Percentiles rank a stretch among this genome's conserved stretches.
Conservation (phyloP, 1,284 basidiomycete genomes). For the Gymnopus androsaceus region DNA sequence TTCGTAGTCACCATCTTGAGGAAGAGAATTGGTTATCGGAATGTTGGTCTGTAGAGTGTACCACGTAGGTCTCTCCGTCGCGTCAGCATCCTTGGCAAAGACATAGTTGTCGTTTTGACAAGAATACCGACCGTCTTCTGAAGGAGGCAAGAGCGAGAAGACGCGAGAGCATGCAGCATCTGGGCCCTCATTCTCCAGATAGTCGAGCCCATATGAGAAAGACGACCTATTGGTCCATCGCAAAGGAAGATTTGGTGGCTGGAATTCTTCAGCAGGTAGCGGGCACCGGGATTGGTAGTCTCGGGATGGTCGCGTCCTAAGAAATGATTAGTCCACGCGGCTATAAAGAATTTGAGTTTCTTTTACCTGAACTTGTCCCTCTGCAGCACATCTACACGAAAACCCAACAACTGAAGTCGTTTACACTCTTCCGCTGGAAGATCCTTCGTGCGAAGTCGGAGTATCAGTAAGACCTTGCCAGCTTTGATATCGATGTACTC, state of each 20-base stretch:
- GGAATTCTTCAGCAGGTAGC: slow-evolving; percentile 47
- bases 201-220: slow-evolving; percentile 56
- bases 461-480: slow-evolving; percentile 48
- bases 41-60: slow-evolving; percentile 60
- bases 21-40: slow-evolving; percentile 40
- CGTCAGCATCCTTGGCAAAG: slow-evolving; percentile 40
- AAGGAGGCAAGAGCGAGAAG: slow-evolving; percentile 56
- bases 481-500: slow-evolving; percentile 50
- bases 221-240: slow-evolving; percentile 53
- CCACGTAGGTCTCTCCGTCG: slow-evolving; percentile 47
- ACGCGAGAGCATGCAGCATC: slow-evolving; percentile 35
- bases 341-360: no score
- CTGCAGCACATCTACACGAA: slow-evolving; percentile 60
- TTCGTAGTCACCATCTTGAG: slow-evolving; percentile 30
- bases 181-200: slow-evolving; percentile 28
- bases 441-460: slow-evolving; percentile 62
- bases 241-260: slow-evolving; percentile 65
- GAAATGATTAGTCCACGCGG: no score
- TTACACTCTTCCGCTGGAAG: slow-evolving; percentile 48
- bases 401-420: slow-evolving; percentile 54
- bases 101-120: slow-evolving; percentile 47
- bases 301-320: slow-evolving; percentile 41
- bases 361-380: slow-evolving; percentile 66
- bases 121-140: slow-evolving; percentile 44
- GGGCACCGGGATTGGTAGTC: slow-evolving; percentile 51